Evolutionary conservation across 1,284 basidiomycete species (phyloP).

Genomic region (Cutaneotrichosporon sp.): DNA sequence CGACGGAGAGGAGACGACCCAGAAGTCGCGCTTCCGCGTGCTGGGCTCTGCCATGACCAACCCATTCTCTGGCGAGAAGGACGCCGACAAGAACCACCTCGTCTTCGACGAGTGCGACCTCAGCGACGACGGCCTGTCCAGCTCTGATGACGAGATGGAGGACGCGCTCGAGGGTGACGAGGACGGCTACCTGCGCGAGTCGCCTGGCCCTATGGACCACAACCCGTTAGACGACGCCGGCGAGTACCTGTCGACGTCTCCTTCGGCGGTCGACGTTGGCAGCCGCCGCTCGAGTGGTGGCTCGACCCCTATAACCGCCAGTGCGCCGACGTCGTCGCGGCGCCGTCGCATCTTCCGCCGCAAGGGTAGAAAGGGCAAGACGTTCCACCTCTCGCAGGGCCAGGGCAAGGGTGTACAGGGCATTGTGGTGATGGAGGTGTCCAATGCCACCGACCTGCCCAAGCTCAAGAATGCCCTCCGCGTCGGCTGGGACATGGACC

Average conservation of each 20-base stretch:
- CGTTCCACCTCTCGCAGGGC: slow-evolving; percentile 27
- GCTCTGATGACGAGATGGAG: slow-evolving; percentile 61
- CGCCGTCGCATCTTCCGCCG: slow-evolving; percentile 18
- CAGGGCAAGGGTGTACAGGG: slow-evolving; percentile 65
- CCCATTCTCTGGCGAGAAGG: slow-evolving; percentile 19
- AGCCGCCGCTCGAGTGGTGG: slow-evolving; percentile 16
- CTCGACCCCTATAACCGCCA: neutral
- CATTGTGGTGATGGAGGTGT: slow-evolving; percentile 81
- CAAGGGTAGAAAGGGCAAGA: slow-evolving; percentile 8
- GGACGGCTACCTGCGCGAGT: slow-evolving; percentile 25
- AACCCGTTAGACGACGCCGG: slow-evolving; percentile 9
- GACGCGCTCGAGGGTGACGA: slow-evolving; percentile 43
- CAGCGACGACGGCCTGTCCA: slow-evolving; percentile 69
- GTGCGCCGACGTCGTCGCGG: neutral
- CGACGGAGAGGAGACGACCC: neutral
- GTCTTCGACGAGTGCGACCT: slow-evolving; percentile 56
- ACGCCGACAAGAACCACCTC: slow-evolving; percentile 19
- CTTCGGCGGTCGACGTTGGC: neutral
- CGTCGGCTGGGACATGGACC: slow-evolving; percentile 79
- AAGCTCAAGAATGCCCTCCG: slow-evolving; percentile 69
- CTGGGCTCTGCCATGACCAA: slow-evolving; percentile 28
- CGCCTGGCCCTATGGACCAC: slow-evolving; percentile 19
- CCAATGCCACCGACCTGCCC: slow-evolving; percentile 77
- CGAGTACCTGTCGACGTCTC: neutral
- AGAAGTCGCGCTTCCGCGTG: slow-evolving; percentile 10